These are phyloP conservation scores for Saturnispora galanensis DNA, from an alignment of 805 yeast species.

Conservation along the genomic window DNA sequence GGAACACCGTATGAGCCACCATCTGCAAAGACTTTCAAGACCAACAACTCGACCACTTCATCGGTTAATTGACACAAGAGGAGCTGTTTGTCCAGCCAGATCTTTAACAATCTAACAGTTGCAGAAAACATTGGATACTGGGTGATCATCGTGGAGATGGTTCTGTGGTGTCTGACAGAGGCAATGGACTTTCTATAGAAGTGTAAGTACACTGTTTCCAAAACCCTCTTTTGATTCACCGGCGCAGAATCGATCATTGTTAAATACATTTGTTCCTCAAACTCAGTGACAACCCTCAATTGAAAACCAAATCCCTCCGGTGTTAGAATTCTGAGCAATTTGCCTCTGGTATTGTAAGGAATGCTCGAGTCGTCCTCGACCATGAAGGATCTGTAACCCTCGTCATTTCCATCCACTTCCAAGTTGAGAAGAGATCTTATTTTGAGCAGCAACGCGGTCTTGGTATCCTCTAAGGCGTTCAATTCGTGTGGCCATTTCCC, in stretches of 20 bases:
- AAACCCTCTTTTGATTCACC: conserved; percentile 46
- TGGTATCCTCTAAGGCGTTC: conserved; percentile 74
- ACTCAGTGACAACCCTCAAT: conserved; percentile 67
- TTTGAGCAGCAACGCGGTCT: conserved; percentile 78
- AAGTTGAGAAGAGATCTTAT: conserved; percentile 39
- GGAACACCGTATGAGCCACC: conserved; percentile 81
- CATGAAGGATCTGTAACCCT: conserved; percentile 43
- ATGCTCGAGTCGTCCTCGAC: conserved; percentile 54
- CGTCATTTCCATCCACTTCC: conserved; percentile 29
- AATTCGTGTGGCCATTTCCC: conserved; percentile 95
- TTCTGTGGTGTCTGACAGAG: conserved; percentile 70
- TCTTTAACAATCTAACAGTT: conserved; percentile 74
- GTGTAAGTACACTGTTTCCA: conserved; percentile 53
- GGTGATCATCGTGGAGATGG: conserved; percentile 59
- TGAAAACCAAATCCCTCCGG: conserved; percentile 89
- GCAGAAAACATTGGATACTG: conserved; percentile 68
- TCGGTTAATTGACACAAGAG: conserved; percentile 63
- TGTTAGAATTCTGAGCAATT: conserved; percentile 55
- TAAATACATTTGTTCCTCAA: conserved; percentile 67
- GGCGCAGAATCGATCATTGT: conserved; percentile 61
- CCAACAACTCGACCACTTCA: conserved; percentile 73
- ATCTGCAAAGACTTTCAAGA: conserved; percentile 76
- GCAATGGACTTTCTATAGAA: conserved; percentile 60
- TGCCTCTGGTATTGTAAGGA: conserved; percentile 54
- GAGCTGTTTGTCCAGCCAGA: conserved; percentile 82